Percentiles rank a stretch among this genome's conserved stretches.
Conservation (phyloP, 768 basidiomycete genomes). For the Punctularia strigosozonata region DNA sequence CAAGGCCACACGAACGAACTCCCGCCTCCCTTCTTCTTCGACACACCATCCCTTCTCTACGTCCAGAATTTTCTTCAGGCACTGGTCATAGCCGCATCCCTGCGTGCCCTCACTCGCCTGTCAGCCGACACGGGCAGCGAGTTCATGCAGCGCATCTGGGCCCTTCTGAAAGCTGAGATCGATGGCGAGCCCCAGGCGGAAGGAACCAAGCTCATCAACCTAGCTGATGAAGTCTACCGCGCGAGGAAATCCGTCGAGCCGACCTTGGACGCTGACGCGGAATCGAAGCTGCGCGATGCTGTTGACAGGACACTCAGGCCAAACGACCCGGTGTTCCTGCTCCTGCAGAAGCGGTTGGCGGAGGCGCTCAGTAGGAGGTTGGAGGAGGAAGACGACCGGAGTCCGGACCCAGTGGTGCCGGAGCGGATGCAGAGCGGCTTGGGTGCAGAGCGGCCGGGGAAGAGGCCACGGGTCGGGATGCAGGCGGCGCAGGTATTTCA, state of each 20-base stretch:
- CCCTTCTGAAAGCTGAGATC: slow-evolving; percentile 48
- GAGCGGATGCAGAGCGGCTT: slow-evolving; percentile 12
- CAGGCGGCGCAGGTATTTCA: background rate
- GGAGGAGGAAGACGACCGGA: slow-evolving; percentile 4
- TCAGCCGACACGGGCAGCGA: slow-evolving; percentile 17
- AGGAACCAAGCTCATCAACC: slow-evolving; percentile 48
- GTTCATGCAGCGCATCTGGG: slow-evolving; percentile 55
- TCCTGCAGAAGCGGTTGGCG: slow-evolving; percentile 50
- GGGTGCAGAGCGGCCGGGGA: slow-evolving; percentile 7
- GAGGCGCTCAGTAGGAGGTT: slow-evolving; percentile 22
- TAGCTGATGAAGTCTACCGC: slow-evolving; percentile 64
- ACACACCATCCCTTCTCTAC: slow-evolving; percentile 37
- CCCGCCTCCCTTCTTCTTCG: slow-evolving; percentile 59
- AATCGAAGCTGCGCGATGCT: slow-evolving; percentile 39
- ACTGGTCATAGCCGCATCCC: slow-evolving; percentile 48
- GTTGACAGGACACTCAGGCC: slow-evolving; percentile 53
- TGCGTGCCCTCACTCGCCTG: slow-evolving; percentile 43
- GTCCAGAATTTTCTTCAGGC: slow-evolving; percentile 66
- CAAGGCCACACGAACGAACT: slow-evolving; percentile 26
- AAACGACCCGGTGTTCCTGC: slow-evolving; percentile 52
- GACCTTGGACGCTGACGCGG: slow-evolving; percentile 28
- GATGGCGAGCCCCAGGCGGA: slow-evolving; percentile 21
- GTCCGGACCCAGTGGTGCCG: slow-evolving; percentile 2
- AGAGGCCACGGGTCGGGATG: slow-evolving; percentile 6
- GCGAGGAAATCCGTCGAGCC: slow-evolving; percentile 20